These are phyloP conservation scores for Crithidia bombi DNA, from an alignment of 208 protist species.

Conservation along the genomic window DNA sequence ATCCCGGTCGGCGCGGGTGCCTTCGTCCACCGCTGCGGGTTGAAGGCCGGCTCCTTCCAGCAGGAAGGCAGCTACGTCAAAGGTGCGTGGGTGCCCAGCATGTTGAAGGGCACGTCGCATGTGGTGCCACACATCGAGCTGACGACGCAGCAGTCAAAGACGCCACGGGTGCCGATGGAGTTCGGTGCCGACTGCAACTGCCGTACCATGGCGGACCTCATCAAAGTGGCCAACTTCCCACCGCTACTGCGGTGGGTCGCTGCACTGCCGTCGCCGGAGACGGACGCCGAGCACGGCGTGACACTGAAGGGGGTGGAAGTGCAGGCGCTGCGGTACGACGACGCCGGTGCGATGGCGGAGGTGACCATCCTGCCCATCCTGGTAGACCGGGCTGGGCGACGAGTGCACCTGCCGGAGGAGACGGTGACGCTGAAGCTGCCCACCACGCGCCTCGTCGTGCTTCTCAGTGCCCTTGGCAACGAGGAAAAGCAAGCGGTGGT, in stretches of 20 bases:
- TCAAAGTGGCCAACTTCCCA: conserved; percentile 79
- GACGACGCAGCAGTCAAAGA: conserved; percentile 46
- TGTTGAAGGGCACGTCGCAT: conserved; percentile 63
- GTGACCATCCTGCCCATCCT: conserved; percentile 66
- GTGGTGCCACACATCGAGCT: conserved; percentile 69
- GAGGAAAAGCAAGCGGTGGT: conserved; percentile 42
- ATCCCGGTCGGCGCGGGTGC: conserved; percentile 76
- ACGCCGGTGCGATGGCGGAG: conserved; percentile 47
- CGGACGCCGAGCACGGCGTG: conserved; percentile 32
- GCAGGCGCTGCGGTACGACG: conserved; percentile 58
- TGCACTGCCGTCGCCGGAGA: conserved; percentile 37
- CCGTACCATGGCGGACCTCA: conserved; percentile 74
- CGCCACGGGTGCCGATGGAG: conserved; percentile 70
- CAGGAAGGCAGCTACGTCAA: conserved; percentile 78
- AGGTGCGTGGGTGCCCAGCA: conserved; percentile 70
- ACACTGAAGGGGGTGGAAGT: conserved; percentile 61
- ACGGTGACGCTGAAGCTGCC: conserved; percentile 61
- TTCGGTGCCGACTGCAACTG: conserved; percentile 60
- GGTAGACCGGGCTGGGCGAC: conserved; percentile 44
- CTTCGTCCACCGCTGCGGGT: conserved; percentile 81
- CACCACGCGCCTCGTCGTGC: conserved; percentile 66
- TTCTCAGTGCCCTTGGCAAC: conserved; percentile 34
- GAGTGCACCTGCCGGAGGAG: conserved; percentile 49
- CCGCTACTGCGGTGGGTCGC: conserved; percentile 74
- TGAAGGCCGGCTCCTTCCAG: conserved; percentile 69